Base-by-base conservation (phyloP, 2,329 filamentous ascomycete genomes). In the Xylariaceae sp. region DNA sequence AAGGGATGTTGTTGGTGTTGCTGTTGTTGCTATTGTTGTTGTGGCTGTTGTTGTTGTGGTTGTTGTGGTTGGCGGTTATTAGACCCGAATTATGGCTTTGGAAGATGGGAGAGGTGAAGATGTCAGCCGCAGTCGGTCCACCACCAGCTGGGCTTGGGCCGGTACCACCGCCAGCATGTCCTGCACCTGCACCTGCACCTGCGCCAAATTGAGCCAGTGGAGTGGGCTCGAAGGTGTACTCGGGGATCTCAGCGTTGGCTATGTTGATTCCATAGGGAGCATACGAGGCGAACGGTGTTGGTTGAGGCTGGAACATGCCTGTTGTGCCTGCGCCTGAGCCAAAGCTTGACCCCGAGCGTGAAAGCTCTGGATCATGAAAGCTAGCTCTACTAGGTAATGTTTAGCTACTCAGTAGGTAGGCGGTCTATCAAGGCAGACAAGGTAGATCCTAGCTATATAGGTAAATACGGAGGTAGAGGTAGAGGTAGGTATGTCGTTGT, bases 221-320 rank as follows among this genome's bases (percentile, higher is more conserved):
- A 29, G 65, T 67, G 40, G 66, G 61, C 52, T 65, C 63, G 55
- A 71, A 69, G 18, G 64, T 58, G 63, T 69, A 70, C 23, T 68
- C 64, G 54, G 67, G 62, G 42, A 67, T 53, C 14, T 61, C 64
- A 43, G 63, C 63, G 59, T 68, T 68, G 44, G 60, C 58, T 66
- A 67, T 52, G 62, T 68, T 60, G 65, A 79, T 67, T 65, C 74
- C 77, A 73, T 78, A 78, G 40, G 73, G 65, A 56, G 63, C 74
- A 65, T 76, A 77, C 63, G 75, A 71, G 62, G 74, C 70, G 61
- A 77, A 81, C 52, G 80, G 76, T 51, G 78, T 79, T 52, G 79
- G 74, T 64, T 82, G 78, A 67, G 81, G 77, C 71, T 82, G 78
- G 74, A 81, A 84, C 81, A 84, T 84, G 71, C 73, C 77, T 67